Evolutionary conservation across 73 alveolate species (phyloP).

Genomic region (Paramecium bursaria): DNA sequence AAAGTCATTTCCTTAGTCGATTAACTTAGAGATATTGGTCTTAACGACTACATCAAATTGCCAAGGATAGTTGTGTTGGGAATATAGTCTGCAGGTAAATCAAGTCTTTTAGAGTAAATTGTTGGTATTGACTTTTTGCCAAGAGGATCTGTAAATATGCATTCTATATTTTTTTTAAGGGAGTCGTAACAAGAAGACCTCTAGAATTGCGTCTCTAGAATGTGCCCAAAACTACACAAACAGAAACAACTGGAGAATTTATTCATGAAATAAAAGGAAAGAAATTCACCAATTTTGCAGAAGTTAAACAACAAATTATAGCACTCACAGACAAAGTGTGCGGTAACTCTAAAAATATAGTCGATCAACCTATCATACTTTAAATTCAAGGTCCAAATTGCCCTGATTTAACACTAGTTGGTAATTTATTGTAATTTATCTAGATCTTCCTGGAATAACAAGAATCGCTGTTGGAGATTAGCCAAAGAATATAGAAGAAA

Average conservation of each 20-base stretch:
- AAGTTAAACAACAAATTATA: conserved; percentile 77
- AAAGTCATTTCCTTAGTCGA: conserved; percentile 65
- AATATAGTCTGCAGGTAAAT: conserved; percentile 85
- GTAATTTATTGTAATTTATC: background rate
- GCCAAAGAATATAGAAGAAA: conserved; percentile 86
- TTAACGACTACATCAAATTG: conserved; percentile 75
- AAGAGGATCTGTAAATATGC: conserved; percentile 76
- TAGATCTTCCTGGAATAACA: conserved; percentile 98
- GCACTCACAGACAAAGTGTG: conserved; percentile 82
- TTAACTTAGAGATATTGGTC: conserved; percentile 76
- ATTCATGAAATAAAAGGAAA: conserved; percentile 75
- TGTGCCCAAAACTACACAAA: conserved; percentile 56
- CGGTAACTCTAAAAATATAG: conserved; percentile 77
- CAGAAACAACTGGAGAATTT: conserved; percentile 68
- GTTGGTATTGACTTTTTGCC: conserved; percentile 88
- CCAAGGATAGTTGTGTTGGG: conserved; percentile 86
- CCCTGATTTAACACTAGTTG: conserved; percentile 85
- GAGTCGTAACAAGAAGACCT: conserved; percentile 90
- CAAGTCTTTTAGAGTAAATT: conserved; percentile 88
- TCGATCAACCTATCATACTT: conserved; percentile 86
- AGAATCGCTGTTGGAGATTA: conserved; percentile 93
- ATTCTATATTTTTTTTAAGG: conserved; percentile 59
- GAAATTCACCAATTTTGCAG: conserved; percentile 80
- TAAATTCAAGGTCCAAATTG: conserved; percentile 86
- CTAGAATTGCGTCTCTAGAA: conserved; percentile 81